These are phyloP conservation scores for Epichloe aotearoae DNA, from an alignment of 2,329 filamentous ascomycete species.

Conservation along the genomic window DNA sequence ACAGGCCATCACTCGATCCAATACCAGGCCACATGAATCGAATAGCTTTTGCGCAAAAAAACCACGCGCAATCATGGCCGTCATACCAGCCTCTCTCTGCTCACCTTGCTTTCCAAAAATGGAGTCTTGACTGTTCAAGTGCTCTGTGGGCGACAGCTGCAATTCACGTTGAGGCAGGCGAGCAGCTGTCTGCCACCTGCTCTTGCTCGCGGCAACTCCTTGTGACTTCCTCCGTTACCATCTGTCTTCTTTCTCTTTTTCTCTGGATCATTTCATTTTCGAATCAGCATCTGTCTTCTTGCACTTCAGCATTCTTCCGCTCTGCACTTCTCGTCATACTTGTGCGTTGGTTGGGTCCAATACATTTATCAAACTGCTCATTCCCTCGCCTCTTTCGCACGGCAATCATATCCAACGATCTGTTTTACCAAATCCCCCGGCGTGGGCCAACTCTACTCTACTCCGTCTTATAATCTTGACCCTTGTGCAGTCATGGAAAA, in stretches of 20 bases:
- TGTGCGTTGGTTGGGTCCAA: background rate
- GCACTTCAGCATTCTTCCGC: background rate
- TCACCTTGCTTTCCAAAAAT: background rate
- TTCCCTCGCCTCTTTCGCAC: background rate
- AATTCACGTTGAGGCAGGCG: background rate
- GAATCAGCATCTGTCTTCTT: background rate
- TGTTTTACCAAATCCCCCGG: conserved; percentile 3
- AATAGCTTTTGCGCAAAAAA: too few species aligned
- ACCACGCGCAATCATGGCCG: too few species aligned
- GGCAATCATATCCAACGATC: background rate
- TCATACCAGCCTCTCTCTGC: too few species aligned
- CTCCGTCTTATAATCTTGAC: conserved; percentile 5
- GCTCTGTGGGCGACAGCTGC: too few species aligned
- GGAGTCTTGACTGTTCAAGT: background rate
- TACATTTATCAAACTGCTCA: background rate
- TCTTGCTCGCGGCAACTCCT: background rate
- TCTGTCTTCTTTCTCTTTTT: background rate
- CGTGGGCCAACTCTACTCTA: conserved; percentile 7
- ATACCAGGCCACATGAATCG: too few species aligned
- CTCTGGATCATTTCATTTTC: background rate
- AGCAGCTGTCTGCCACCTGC: background rate
- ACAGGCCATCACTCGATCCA: too few species aligned
- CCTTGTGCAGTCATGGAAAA: conserved; percentile 12
- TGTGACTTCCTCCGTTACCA: background rate
- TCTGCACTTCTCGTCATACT: background rate